These are phyloP conservation scores for Barbarea vulgaris DNA, from an alignment of 345 rosid genomes.

Conservation along the genomic window DNA sequence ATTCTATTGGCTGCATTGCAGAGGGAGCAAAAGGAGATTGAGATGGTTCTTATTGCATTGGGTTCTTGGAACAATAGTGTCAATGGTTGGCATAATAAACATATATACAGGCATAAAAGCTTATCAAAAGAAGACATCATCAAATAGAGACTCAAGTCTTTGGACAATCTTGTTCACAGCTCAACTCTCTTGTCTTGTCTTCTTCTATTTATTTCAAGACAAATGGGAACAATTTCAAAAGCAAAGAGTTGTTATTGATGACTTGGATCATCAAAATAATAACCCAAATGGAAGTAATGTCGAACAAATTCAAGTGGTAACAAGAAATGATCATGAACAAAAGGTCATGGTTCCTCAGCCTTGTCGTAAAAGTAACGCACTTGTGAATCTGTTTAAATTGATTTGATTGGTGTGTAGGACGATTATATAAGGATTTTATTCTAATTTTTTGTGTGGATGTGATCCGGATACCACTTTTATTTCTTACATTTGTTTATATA, in stretches of 20 bases:
- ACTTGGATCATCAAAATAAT: constrained; percentile 26
- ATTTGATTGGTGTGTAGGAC: constrained; percentile 32
- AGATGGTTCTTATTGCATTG: constrained; percentile 82
- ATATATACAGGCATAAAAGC: constrained; percentile 80
- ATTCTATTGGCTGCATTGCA: constrained; percentile 28
- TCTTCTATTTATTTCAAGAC: constrained; percentile 81
- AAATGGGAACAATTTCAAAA: constrained; percentile 72
- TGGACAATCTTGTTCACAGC: constrained; percentile 81
- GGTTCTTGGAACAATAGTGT: constrained; percentile 69
- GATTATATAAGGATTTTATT: not conserved
- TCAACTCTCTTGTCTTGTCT: constrained; percentile 59
- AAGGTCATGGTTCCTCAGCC: constrained; percentile 55
- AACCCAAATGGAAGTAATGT: constrained; percentile 20
- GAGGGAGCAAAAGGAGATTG: constrained; percentile 71
- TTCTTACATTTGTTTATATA: not conserved
- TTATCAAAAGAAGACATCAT: constrained; percentile 58
- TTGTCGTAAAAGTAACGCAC: constrained; percentile 72
- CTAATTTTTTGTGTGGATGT: not conserved
- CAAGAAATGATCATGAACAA: constrained; percentile 30
- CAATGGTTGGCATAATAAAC: constrained; percentile 69
- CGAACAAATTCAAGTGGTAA: constrained; percentile 36
- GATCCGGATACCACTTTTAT: not conserved
- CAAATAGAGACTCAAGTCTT: constrained; percentile 44
- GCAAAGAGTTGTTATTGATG: constrained; percentile 50
- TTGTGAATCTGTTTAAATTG: constrained; percentile 53